Conservation (phyloP, 192 early-diverging fungal species). For the Umbelopsis sp. region DNA sequence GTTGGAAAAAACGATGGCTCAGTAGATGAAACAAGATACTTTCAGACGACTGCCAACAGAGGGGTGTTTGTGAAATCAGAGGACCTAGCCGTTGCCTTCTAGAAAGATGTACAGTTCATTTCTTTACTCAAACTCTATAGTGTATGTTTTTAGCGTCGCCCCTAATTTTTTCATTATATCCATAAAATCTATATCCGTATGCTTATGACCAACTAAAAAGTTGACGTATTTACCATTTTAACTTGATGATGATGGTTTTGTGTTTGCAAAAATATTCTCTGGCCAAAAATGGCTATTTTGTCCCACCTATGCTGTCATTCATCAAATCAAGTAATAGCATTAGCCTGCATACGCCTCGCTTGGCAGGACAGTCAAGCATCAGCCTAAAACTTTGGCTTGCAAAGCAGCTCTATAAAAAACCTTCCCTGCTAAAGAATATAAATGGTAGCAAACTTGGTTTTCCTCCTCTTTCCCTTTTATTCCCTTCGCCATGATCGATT, state of each 20-base stretch:
- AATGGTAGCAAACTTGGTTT: too few species aligned
- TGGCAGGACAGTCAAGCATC: not conserved
- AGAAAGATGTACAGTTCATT: slow-evolving; percentile 16
- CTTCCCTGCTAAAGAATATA: not conserved
- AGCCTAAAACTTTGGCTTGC: not conserved
- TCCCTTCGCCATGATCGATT: slow-evolving; percentile 11
- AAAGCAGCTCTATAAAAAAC: not conserved
- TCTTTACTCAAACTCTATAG: slow-evolving; percentile 12
- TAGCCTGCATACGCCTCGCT: not conserved
- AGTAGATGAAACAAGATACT: slow-evolving; percentile 25
- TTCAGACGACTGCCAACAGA: slow-evolving; percentile 24
- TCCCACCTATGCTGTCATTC: slow-evolving; percentile 4
- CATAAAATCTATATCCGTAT: too few species aligned
- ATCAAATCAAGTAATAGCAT: not conserved
- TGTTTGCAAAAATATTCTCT: not conserved
- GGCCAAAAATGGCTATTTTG: not conserved
- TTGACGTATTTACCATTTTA: not conserved
- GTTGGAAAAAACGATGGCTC: slow-evolving; percentile 33
- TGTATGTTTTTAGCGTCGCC: slow-evolving; percentile 1
- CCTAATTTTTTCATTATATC: not conserved
- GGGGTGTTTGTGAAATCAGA: slow-evolving; percentile 26
- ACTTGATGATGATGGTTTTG: not conserved
- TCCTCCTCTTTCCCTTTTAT: not conserved
- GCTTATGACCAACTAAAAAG: too few species aligned
- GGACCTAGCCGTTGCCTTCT: slow-evolving; percentile 24